phyloP scores from a whole-genome alignment of 2,329 filamentous ascomycete species.

The Verruconis gallopava region DNA sequence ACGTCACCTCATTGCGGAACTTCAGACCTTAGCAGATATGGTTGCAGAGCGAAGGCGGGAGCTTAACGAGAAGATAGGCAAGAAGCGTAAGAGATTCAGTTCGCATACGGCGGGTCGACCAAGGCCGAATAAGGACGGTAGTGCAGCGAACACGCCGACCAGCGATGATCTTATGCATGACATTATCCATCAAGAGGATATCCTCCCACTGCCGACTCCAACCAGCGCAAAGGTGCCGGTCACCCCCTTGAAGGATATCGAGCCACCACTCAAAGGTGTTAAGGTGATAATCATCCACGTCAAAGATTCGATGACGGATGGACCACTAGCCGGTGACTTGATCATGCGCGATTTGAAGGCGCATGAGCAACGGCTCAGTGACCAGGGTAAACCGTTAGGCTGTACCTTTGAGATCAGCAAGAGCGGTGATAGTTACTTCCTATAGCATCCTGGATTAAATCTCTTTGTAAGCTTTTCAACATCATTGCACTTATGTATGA shows the following conservation, averaged over 20 bases:
- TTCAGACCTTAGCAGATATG: conserved; percentile 56
- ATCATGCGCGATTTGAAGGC: conserved; percentile 59
- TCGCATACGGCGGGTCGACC: not conserved
- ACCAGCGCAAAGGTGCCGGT: conserved; percentile 10
- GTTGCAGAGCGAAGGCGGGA: conserved; percentile 40
- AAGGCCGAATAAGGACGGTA: not conserved
- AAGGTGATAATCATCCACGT: conserved; percentile 85
- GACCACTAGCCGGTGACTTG: conserved; percentile 45
- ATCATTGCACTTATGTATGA: too few species aligned
- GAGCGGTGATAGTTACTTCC: conserved; percentile 46
- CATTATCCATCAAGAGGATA: not conserved
- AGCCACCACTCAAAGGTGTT: conserved; percentile 51
- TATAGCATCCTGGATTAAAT: too few species aligned
- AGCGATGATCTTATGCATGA: conserved; percentile 5
- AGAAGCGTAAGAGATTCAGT: conserved; percentile 5
- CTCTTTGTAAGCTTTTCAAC: too few species aligned
- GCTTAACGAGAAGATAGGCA: conserved; percentile 1
- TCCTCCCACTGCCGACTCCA: not conserved
- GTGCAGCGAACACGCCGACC: not conserved
- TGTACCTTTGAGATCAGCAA: conserved; percentile 66
- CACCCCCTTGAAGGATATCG: not conserved
- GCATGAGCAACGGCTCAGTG: conserved; percentile 39
- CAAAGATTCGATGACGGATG: conserved; percentile 73
- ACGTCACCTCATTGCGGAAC: conserved; percentile 65
- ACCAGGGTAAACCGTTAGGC: conserved; percentile 49